phyloP scores from a whole-genome alignment of 805 yeast genomes.

The Candida caryicola region DNA sequence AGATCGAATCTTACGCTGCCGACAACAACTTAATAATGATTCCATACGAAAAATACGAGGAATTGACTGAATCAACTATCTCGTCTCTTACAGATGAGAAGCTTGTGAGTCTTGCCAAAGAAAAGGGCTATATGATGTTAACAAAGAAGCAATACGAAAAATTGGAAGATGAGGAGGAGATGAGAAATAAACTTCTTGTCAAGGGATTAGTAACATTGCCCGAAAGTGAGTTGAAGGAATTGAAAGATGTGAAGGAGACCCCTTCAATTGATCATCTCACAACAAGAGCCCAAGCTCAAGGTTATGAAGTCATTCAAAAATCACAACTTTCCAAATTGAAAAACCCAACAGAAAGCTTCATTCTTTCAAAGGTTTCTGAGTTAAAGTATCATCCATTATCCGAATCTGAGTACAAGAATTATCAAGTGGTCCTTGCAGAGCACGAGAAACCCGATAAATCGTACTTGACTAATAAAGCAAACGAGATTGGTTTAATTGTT shows the following conservation, averaged over 20 bases:
- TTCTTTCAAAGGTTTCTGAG: slow-evolving; percentile 20
- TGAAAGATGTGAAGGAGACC: slow-evolving; percentile 11
- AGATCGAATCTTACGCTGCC: slow-evolving; percentile 34
- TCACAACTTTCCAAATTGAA: slow-evolving; percentile 17
- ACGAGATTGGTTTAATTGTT: slow-evolving; percentile 31
- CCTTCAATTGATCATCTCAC: slow-evolving; percentile 25
- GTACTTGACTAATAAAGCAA: slow-evolving; percentile 34
- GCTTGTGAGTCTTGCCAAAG: slow-evolving; percentile 19
- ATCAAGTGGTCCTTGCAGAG: slow-evolving; percentile 20
- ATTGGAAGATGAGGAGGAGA: slow-evolving; percentile 31
- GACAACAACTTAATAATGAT: slow-evolving; percentile 31
- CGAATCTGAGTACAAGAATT: slow-evolving; percentile 10
- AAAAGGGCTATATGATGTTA: slow-evolving; percentile 28
- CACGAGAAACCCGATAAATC: slow-evolving; percentile 32
- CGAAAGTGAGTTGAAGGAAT: slow-evolving; percentile 15
- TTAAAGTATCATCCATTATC: slow-evolving; percentile 11
- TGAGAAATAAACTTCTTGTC: slow-evolving; percentile 28
- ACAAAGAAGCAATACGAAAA: slow-evolving; percentile 24
- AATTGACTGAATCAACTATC: slow-evolving; percentile 23
- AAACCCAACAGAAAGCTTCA: slow-evolving; percentile 24
- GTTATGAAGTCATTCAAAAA: slow-evolving; percentile 12
- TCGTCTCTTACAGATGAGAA: slow-evolving; percentile 21
- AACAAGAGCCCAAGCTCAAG: slow-evolving; percentile 8
- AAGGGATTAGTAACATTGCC: slow-evolving; percentile 36
- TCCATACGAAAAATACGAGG: slow-evolving; percentile 31